Base-by-base conservation (phyloP, 2,329 filamentous ascomycete genomes). In the Rosellinia necatrix region DNA sequence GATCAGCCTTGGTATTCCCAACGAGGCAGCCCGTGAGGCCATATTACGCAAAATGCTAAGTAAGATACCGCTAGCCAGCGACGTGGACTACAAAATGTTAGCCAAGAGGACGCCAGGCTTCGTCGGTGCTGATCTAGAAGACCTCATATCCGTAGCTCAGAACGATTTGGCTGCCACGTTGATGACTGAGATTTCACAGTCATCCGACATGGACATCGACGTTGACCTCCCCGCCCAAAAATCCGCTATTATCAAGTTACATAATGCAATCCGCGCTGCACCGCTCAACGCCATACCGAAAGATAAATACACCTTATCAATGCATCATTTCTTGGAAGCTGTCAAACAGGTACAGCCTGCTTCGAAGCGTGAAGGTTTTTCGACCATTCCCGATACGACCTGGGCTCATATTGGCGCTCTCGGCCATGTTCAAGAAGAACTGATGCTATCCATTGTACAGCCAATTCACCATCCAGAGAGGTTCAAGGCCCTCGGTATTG, bases 321-420 rank as follows among this genome's bases (percentile, higher is more conserved):
- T 76, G 73, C 78, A 71, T 75, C 76, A 96, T 61, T 94, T 97
- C 72, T 77, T 88, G 21, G 77, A 79, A 1, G 92, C 92, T 2
- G 81, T 97, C 3, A 84, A 89, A 8, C 83, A 84, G 55, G 84
- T 96, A 59, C 83, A 91, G 70, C 85, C 92, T 22, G 93, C 91
- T 1, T 89, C 89, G 5, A 92, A 93, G 71, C 87, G 92, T 46
- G 93, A 99, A 75, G 94, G 94, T 42, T 99, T 99, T 73, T 92
- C 91, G 10, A 94, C 91, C 0, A 91, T 97, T 40, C 94, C 94
- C 6, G 88, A 92, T 70, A 93, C 94, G 4, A 96, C 91, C 0
- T 99, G 94, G 91, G 80, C 86, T 41, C 89, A 97, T 68, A 92
- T 99, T 49, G 94, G 94, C 56, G 93, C 93, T 6, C 81, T 99